These are phyloP conservation scores for Hortiboletus campestris DNA, from an alignment of 768 basidiomycete genomes.

Conservation along the genomic window DNA sequence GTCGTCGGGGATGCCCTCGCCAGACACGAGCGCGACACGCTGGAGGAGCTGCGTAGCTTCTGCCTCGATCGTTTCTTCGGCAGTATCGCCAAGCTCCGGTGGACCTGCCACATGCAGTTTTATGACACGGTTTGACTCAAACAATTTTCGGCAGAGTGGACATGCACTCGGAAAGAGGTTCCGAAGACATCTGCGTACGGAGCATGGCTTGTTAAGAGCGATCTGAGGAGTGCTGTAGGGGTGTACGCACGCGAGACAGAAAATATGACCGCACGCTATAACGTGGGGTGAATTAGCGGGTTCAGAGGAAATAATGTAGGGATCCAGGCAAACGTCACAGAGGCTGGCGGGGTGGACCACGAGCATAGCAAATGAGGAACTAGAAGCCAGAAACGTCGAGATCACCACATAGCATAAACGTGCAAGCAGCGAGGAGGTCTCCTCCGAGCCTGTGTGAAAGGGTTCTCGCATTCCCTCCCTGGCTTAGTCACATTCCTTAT, in stretches of 20 bases:
- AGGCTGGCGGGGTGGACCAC: constrained; percentile 67
- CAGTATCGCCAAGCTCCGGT: constrained; percentile 35
- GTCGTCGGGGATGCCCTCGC: constrained; percentile 30
- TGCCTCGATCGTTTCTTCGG: constrained; percentile 41
- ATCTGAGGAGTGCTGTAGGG: constrained; percentile 13
- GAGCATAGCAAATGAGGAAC: constrained; percentile 42
- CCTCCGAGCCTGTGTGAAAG: constrained; percentile 14
- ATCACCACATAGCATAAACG: constrained; percentile 36
- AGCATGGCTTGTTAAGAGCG: constrained; percentile 4
- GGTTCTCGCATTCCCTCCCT: constrained; percentile 10
- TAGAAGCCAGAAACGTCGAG: constrained; percentile 26
- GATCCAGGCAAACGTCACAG: constrained; percentile 75
- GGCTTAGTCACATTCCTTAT: constrained; percentile 27
- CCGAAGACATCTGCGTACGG: constrained; percentile 51
- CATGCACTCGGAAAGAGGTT: constrained; percentile 52
- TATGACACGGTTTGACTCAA: constrained; percentile 55
- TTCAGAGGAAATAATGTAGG: constrained; percentile 50
- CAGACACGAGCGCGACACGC: constrained; percentile 36
- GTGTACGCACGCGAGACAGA: constrained; percentile 60
- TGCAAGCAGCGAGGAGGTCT: constrained; percentile 22
- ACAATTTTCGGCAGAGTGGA: constrained; percentile 66
- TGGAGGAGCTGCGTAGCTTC: constrained; percentile 37
- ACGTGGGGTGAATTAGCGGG: constrained; percentile 57
- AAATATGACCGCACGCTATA: constrained; percentile 76
- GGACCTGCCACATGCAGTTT: constrained; percentile 62